phyloP scores from a whole-genome alignment of 345 rosid genomes.

The Citrus reticulata region DNA sequence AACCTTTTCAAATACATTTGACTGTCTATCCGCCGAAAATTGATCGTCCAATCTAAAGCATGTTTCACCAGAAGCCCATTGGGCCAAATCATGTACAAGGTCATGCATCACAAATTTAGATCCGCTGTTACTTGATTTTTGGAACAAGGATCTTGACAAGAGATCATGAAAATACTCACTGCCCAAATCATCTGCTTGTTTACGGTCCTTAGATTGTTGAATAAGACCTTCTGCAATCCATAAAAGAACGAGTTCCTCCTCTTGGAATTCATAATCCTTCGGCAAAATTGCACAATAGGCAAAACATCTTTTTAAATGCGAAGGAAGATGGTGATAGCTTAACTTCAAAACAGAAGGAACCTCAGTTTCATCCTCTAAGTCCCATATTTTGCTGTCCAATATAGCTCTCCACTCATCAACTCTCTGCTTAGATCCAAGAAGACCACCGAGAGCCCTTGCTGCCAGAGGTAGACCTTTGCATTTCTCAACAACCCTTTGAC shows the following conservation, averaged over 20 bases:
- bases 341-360: background rate
- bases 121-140: no score
- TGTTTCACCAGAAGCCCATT: background rate
- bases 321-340: slow-evolving; percentile 12
- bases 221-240: slow-evolving; percentile 29
- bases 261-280: background rate
- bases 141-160: slow-evolving; percentile 1
- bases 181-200: slow-evolving; percentile 3
- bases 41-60: background rate
- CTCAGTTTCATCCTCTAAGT: background rate
- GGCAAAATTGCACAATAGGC: slow-evolving; percentile 15
- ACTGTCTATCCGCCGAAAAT: background rate
- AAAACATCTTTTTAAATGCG: slow-evolving; percentile 27
- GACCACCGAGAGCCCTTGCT: slow-evolving; percentile 5
- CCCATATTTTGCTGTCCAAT: background rate
- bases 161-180: slow-evolving; percentile 1
- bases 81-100: background rate
- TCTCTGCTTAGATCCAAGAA: background rate
- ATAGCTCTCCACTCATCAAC: background rate
- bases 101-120: background rate
- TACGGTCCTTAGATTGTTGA: background rate
- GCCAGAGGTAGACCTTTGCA: slow-evolving; percentile 12
- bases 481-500: slow-evolving; percentile 3
- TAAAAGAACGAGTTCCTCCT: background rate
- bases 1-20: background rate